These are phyloP conservation scores for Pyrenochaeta sp. DNA, from an alignment of 2,329 filamentous ascomycete genomes.

Conservation along the genomic window DNA sequence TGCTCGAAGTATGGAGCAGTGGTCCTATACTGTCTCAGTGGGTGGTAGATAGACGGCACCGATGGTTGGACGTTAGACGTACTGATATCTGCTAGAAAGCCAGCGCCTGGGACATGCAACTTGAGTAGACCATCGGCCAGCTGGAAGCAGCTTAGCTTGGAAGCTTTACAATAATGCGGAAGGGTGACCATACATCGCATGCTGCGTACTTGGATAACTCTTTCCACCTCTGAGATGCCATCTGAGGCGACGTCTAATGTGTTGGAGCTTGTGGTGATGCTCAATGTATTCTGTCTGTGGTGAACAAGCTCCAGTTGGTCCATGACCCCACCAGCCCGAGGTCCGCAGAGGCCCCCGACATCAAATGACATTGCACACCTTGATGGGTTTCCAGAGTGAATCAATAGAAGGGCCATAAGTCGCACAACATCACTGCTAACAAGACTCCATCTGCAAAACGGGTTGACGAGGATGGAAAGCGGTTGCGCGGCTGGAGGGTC, in stretches of 20 bases:
- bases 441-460: too few relatives aligned
- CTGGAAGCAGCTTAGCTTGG: constrained; percentile 25
- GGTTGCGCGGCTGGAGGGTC: too few relatives aligned
- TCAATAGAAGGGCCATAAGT: too few relatives aligned
- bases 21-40: constrained; percentile 28
- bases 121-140: constrained; percentile 75
- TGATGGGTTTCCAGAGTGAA: too few relatives aligned
- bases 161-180: neutral
- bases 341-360: constrained; percentile 3
- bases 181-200: constrained; percentile 38
- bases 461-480: too few relatives aligned
- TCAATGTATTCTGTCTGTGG: neutral
- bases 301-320: constrained; percentile 5
- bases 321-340: constrained; percentile 30
- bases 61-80: constrained; percentile 36
- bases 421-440: too few relatives aligned
- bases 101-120: constrained; percentile 71
- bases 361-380: too few relatives aligned
- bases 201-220: constrained; percentile 44
- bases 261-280: neutral
- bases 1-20: constrained; percentile 30
- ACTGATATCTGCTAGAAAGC: constrained; percentile 72
- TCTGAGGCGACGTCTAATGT: constrained; percentile 7
- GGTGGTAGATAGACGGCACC: neutral
- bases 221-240: constrained; percentile 40